phyloP scores from a whole-genome alignment of 2,329 filamentous ascomycete genomes.

The Cucurbitaria berberidis region DNA sequence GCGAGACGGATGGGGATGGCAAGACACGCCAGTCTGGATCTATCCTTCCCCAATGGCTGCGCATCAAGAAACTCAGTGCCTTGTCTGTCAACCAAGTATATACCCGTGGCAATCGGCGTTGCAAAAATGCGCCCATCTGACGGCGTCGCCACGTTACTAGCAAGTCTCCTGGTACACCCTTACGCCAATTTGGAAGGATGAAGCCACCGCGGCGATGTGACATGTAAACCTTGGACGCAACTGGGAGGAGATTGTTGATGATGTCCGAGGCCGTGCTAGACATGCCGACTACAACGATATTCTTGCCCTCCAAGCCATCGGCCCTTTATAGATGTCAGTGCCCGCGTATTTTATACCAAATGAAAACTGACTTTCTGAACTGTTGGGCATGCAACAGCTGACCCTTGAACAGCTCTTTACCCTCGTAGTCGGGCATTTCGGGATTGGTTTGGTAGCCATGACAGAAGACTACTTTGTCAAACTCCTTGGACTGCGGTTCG shows the following conservation, averaged over 20 bases:
- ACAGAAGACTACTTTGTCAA: conserved; percentile 47
- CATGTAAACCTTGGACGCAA: conserved; percentile 51
- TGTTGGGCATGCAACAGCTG: conserved; percentile 46
- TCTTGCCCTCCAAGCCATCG: conserved; percentile 50
- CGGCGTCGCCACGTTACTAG: conserved; percentile 18
- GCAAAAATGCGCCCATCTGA: conserved; percentile 15
- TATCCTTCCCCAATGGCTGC: conserved; percentile 12
- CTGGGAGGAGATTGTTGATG: conserved; percentile 42
- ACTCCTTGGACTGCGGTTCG: conserved; percentile 22
- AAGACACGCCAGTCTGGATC: conserved; percentile 20
- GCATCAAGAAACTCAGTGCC: conserved; percentile 13
- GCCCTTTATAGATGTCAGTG: conserved; percentile 21
- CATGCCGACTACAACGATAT: conserved; percentile 54
- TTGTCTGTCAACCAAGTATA: conserved; percentile 15
- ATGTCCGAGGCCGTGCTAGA: conserved; percentile 51
- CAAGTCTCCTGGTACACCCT: conserved; percentile 42
- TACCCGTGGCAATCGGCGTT: conserved; percentile 7
- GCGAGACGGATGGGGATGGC: conserved; percentile 25
- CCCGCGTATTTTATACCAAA: neutral
- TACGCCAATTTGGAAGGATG: conserved; percentile 41
- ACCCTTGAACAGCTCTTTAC: conserved; percentile 48
- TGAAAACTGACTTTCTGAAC: conserved; percentile 10
- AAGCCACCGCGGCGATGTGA: conserved; percentile 51
- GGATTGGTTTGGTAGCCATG: conserved; percentile 47
- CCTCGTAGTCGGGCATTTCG: conserved; percentile 46